phyloP scores from a whole-genome alignment of 441 rosid genomes.

The Capsella rubella region DNA sequence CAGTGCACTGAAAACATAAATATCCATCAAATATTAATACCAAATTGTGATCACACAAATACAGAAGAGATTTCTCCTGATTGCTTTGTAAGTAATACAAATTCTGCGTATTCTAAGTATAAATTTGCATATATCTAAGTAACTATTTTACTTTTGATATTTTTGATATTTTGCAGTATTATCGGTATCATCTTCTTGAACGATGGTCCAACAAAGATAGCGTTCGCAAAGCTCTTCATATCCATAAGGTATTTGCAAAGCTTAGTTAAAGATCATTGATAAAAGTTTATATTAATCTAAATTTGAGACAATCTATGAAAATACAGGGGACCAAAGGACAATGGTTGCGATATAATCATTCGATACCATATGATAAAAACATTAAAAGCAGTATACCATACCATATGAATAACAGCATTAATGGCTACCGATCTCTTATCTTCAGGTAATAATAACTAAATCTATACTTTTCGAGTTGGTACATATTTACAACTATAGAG shows the following conservation, averaged over 20 bases:
- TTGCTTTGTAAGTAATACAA: no score
- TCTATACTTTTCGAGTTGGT: neutral
- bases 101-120: no score
- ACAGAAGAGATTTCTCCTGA: no score
- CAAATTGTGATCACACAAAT: no score
- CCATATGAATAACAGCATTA: conserved; percentile 31
- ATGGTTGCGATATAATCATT: conserved; percentile 27
- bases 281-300: neutral
- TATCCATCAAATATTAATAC: no score
- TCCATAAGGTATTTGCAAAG: neutral
- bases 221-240: neutral
- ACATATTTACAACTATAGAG: no score
- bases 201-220: neutral
- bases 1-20: no score
- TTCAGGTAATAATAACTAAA: conserved; percentile 53
- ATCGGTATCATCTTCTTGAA: neutral
- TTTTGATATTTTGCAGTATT: neutral
- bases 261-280: neutral
- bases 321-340: neutral
- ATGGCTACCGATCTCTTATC: conserved; percentile 60
- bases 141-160: no score
- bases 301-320: neutral
- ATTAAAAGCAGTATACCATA: conserved; percentile 34
- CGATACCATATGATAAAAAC: neutral
- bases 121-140: no score